phyloP scores from a whole-genome alignment of 768 basidiomycete genomes.

The Lactarius hengduanensis region DNA sequence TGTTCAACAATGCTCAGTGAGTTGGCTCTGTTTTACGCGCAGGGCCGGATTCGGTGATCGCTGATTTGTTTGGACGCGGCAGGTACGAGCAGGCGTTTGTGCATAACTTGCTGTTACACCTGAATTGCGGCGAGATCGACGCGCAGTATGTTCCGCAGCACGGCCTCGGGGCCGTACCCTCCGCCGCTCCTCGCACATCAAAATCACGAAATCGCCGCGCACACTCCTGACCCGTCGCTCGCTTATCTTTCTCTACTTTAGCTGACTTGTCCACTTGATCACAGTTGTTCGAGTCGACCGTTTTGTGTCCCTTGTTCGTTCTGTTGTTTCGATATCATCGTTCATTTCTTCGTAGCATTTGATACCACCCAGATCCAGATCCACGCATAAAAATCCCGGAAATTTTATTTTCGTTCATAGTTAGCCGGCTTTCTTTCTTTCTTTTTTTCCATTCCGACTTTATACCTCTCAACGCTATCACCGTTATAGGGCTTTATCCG shows the following conservation, averaged over 20 bases:
- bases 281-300: neutral
- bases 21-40: constrained; percentile 34
- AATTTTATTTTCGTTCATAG: neutral
- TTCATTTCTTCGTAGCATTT: neutral
- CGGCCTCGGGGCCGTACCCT: constrained; percentile 62
- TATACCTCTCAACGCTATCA: constrained; percentile 1
- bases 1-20: constrained; percentile 90
- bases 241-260: neutral
- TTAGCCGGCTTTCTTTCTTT: neutral
- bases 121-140: constrained; percentile 75
- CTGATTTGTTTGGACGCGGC: neutral
- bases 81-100: constrained; percentile 91
- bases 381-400: neutral
- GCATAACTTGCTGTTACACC: constrained; percentile 76
- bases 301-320: neutral
- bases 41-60: neutral
- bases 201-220: constrained; percentile 56
- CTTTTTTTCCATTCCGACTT: neutral
- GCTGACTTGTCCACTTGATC: neutral
- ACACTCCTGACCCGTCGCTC: constrained; percentile 7
- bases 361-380: constrained; percentile 1
- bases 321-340: constrained; percentile 15
- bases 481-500: constrained; percentile 7
- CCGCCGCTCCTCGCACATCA: constrained; percentile 48
- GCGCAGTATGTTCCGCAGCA: constrained; percentile 74